Percentiles rank a stretch among this genome's conserved stretches.
phyloP scores from a whole-genome alignment of 2,329 filamentous ascomycete species.

The Apiospora kogelbergensis region DNA sequence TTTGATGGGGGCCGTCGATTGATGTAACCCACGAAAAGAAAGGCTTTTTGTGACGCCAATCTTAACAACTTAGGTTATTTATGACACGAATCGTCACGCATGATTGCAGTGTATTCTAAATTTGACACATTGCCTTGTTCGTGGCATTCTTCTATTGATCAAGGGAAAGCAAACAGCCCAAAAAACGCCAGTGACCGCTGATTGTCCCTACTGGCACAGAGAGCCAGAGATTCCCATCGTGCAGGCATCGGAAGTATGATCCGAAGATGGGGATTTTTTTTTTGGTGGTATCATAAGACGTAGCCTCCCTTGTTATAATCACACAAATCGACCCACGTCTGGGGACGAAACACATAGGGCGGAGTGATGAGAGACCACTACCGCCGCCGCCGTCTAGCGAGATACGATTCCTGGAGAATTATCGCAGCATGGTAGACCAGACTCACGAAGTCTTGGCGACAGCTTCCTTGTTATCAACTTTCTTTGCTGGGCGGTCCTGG shows the following conservation, averaged over 20 bases:
- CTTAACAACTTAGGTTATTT: no score
- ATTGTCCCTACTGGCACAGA: constrained; percentile 10
- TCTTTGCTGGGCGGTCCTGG: constrained; percentile 57
- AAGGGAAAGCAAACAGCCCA: constrained; percentile 9
- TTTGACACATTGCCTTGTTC: neutral
- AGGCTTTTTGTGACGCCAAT: no score
- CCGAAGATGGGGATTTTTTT: neutral
- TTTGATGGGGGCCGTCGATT: no score
- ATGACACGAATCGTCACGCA: neutral
- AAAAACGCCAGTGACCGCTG: constrained; percentile 9
- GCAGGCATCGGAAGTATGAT: neutral
- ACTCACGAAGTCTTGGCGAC: constrained; percentile 22
- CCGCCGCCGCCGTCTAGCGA: neutral
- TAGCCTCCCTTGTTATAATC: constrained; percentile 3
- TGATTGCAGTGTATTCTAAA: neutral
- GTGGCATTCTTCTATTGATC: constrained; percentile 6
- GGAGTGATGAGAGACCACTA: neutral
- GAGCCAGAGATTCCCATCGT: neutral
- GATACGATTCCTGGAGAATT: neutral
- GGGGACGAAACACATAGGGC: neutral
- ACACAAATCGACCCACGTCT: neutral
- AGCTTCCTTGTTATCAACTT: constrained; percentile 55
- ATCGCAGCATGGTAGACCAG: neutral
- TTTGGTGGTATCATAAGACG: constrained; percentile 6
- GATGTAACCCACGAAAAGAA: no score